Evolutionary conservation across 2,329 filamentous ascomycete genomes (phyloP), one percentile per base, ranked within the genome.

Genomic region (Clarireedia sp.): DNA sequence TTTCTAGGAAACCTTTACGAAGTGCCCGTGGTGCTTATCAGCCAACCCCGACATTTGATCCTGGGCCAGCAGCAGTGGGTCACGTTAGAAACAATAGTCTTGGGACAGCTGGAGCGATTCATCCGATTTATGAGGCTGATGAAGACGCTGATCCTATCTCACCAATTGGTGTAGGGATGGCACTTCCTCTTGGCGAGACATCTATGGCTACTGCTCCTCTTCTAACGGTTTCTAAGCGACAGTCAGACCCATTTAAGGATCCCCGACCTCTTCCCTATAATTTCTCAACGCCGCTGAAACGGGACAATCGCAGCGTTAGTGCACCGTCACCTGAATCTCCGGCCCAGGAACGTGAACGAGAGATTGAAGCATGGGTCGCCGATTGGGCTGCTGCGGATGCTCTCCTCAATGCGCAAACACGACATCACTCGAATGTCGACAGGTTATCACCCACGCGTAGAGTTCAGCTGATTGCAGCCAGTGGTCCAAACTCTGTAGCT

Each of bases 111-210:
- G 76, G 77, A 3, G 71, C 74, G 23, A 85, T 85, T 24, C 81
- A 83, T 64, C 79, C 81, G 0, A 86, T 86, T 46, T 81, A 83
- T 12, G 82, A 85, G 57, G 82, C 84, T 59, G 78, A 82, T 50
- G 78, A 81, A 56, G 72, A 73, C 24, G 64, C 63, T 38, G 52
- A 49, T 9, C 40, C 53, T 16, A 49, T 56, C 19, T 56, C 47
- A 7, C 51, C 57, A 5, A 56, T 49, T 46, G 58, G 50, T 17
- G 60, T 65, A 7, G 63, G 64, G 5, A 19, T 66, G 37, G 63
- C 61, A 3, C 44, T 64, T 41, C 54, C 54, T 40, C 21, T 56
- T 26, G 54, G 45, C 33, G 60, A 61, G 5, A 60, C 53, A n/a
- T 44, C 55, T n/a, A 51, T 52, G 3, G 45, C 41, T 41, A 24